Evolutionary conservation across 2,329 filamentous ascomycete genomes (phyloP).

Genomic region (Myriangium duriaei): DNA sequence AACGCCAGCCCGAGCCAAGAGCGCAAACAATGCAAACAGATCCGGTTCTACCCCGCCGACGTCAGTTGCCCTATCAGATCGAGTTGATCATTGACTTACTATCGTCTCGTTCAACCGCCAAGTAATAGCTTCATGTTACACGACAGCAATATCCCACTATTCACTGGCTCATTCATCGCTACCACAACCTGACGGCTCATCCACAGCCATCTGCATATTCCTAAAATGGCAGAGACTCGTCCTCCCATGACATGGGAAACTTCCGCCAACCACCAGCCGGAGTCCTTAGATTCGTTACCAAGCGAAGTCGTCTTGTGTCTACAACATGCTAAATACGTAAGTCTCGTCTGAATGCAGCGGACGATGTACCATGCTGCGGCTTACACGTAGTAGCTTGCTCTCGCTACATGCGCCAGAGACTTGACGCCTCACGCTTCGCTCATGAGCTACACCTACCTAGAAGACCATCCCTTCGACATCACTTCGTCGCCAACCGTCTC

Average conservation of each 20-base stretch:
- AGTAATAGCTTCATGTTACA: too few relatives aligned
- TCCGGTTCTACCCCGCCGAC: neutral
- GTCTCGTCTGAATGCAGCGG: too few relatives aligned
- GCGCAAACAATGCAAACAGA: neutral
- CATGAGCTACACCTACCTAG: constrained; percentile 98
- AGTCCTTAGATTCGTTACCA: constrained; percentile 58
- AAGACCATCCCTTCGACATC: constrained; percentile 40
- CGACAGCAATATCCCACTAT: too few relatives aligned
- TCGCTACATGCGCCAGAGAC: constrained; percentile 77
- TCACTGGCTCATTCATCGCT: too few relatives aligned
- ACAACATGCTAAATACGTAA: constrained; percentile 86
- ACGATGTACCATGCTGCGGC: too few relatives aligned
- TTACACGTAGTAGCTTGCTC: constrained; percentile 81
- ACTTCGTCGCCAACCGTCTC: constrained; percentile 36
- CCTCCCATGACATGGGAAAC: constrained; percentile 22
- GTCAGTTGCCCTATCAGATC: neutral
- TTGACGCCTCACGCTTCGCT: constrained; percentile 84
- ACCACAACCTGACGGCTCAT: too few relatives aligned
- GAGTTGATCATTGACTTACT: neutral
- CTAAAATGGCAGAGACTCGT: constrained; percentile 17
- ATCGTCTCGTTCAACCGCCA: too few relatives aligned
- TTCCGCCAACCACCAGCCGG: constrained; percentile 61
- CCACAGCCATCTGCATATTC: too few relatives aligned
- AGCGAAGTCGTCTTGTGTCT: constrained; percentile 80
- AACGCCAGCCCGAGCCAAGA: neutral